Evolutionary conservation across 345 rosid genomes (phyloP).

Genomic region (Excoecaria agallocha): DNA sequence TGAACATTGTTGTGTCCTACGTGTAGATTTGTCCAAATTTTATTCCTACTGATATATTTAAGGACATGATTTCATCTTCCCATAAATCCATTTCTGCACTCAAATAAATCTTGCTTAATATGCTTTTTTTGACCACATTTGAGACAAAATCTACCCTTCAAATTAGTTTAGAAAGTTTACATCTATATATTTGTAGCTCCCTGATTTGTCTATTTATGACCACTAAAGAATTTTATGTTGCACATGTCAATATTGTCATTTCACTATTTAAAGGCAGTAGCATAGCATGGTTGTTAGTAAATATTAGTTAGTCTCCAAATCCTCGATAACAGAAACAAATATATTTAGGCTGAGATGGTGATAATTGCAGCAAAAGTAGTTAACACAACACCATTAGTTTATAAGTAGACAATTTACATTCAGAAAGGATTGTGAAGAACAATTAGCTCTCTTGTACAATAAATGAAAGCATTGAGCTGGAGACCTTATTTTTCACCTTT

Average conservation of each 20-base stretch:
- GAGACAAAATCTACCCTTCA: neutral
- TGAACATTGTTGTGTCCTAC: neutral
- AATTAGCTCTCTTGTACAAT: too few relatives aligned
- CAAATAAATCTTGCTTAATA: neutral
- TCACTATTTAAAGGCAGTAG: neutral
- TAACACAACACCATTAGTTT: neutral
- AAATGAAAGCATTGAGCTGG: neutral
- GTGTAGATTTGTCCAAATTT: neutral
- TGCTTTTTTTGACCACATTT: neutral
- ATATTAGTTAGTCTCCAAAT: neutral
- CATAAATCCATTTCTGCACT: neutral
- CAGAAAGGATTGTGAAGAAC: too few relatives aligned
- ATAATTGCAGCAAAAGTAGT: neutral
- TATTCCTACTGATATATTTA: neutral
- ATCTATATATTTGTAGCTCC: too few relatives aligned
- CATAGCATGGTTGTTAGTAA: neutral
- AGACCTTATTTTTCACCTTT: neutral
- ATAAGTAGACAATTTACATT: too few relatives aligned
- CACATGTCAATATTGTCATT: too few relatives aligned
- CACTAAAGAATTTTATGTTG: too few relatives aligned
- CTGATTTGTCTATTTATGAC: too few relatives aligned
- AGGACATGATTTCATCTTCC: neutral
- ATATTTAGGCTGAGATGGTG: neutral
- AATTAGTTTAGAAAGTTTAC: too few relatives aligned
- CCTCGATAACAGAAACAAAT: neutral